Evolutionary conservation across 2,329 filamentous ascomycete genomes (phyloP).

Genomic region (Chaetomiaceae sp.): DNA sequence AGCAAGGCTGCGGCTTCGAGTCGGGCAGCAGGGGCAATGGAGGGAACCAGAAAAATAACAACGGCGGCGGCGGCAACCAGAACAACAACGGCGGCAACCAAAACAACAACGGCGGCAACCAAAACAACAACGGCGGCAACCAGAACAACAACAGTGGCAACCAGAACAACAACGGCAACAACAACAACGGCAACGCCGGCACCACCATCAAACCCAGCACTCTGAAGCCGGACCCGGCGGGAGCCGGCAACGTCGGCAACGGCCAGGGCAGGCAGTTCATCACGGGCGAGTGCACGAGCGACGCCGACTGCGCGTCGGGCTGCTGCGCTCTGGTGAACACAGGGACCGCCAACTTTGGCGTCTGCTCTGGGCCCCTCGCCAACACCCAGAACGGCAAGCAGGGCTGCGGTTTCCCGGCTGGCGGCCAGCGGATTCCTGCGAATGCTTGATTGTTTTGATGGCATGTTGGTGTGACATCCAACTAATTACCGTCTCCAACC

Average conservation of each 20-base stretch:
- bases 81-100: not conserved
- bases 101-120: not conserved
- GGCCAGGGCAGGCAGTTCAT: slow-evolving; percentile 29
- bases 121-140: not conserved
- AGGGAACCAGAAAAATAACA: not conserved
- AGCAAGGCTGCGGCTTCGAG: slow-evolving; percentile 34
- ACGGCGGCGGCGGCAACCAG: not conserved
- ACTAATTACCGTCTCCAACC: too few species aligned
- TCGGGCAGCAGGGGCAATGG: not conserved
- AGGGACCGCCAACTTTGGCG: slow-evolving; percentile 22
- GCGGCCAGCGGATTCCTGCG: slow-evolving; percentile 9
- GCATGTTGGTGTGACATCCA: too few species aligned
- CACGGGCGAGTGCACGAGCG: slow-evolving; percentile 27
- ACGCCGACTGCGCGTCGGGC: slow-evolving; percentile 29
- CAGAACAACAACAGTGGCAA: not conserved
- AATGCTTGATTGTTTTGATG: too few species aligned
- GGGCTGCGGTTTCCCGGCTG: slow-evolving; percentile 26
- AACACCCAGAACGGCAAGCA: slow-evolving; percentile 29
- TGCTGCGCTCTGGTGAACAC: slow-evolving; percentile 28
- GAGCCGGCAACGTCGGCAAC: slow-evolving; percentile 30
- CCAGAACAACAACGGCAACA: not conserved
- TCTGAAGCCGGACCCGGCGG: slow-evolving; percentile 28
- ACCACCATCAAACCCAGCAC: slow-evolving; percentile 14
- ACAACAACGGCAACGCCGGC: slow-evolving; percentile 5
- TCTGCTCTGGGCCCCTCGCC: slow-evolving; percentile 27